Conservation (phyloP, 2,329 filamentous ascomycete species). For the Akanthomyces muscarius region DNA sequence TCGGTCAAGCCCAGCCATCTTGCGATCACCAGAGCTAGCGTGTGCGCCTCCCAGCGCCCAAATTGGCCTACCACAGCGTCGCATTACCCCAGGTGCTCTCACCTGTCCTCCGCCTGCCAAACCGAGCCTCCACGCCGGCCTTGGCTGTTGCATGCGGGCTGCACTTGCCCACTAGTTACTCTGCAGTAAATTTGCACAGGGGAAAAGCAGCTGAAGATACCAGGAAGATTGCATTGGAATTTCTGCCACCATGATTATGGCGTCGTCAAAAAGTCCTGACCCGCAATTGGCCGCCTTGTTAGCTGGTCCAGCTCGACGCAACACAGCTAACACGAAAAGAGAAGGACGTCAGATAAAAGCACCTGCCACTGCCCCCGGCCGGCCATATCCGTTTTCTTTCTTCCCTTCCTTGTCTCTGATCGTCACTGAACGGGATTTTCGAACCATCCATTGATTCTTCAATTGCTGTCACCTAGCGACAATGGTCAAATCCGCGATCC, state of each 20-base stretch:
- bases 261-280: slow-evolving; percentile 10
- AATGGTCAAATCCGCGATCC: slow-evolving; percentile 26
- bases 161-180: neutral
- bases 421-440: neutral
- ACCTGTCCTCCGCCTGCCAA: neutral
- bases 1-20: slow-evolving; percentile 10
- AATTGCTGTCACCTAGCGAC: slow-evolving; percentile 11
- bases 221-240: neutral
- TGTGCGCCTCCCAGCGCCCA: slow-evolving; percentile 6
- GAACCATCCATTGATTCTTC: neutral
- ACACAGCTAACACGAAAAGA: slow-evolving; percentile 15
- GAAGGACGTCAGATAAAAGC: slow-evolving; percentile 10
- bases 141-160: neutral
- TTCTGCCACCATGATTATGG: neutral
- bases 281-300: slow-evolving; percentile 6
- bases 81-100: slow-evolving; percentile 19
- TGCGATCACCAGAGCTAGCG: slow-evolving; percentile 10
- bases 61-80: slow-evolving; percentile 20
- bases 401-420: neutral
- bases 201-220: neutral
- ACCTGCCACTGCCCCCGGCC: neutral
- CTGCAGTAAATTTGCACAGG: neutral
- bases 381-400: neutral
- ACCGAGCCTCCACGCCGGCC: neutral
- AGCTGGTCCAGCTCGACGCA: neutral